phyloP scores from a whole-genome alignment of 2,329 filamentous ascomycete species.

The Pseudopyricularia cyperi region DNA sequence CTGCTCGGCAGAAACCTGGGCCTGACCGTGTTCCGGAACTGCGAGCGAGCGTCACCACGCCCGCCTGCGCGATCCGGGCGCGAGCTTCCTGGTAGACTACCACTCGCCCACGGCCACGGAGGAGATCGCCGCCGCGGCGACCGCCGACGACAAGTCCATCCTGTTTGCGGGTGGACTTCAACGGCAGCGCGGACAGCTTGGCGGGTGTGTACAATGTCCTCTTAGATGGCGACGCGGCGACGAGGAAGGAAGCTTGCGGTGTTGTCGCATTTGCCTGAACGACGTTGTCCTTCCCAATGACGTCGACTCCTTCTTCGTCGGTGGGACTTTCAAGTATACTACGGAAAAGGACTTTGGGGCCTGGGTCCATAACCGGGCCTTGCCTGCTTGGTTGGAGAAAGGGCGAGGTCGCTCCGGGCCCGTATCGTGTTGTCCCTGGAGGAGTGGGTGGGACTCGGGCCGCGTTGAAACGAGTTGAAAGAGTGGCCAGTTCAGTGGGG shows the following conservation, averaged over 20 bases:
- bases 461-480: neutral
- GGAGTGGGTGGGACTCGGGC: neutral
- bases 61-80: constrained; percentile 3
- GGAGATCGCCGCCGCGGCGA: constrained; percentile 9
- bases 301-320: neutral
- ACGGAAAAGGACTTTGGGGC: neutral
- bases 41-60: constrained; percentile 6
- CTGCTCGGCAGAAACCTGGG: constrained; percentile 5
- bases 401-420: neutral
- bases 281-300: neutral
- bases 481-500: neutral
- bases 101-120: neutral
- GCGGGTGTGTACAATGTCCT: neutral
- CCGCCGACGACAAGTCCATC: neutral
- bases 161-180: neutral
- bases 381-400: neutral
- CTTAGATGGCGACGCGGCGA: neutral
- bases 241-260: neutral
- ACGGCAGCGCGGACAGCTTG: neutral
- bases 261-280: neutral
- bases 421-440: neutral
- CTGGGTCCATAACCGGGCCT: neutral
- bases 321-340: neutral
- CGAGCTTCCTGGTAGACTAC: constrained; percentile 4
- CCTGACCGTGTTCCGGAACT: constrained; percentile 3